Conservation (phyloP, 2,329 filamentous ascomycete genomes). For the Chaetomium sp. region DNA sequence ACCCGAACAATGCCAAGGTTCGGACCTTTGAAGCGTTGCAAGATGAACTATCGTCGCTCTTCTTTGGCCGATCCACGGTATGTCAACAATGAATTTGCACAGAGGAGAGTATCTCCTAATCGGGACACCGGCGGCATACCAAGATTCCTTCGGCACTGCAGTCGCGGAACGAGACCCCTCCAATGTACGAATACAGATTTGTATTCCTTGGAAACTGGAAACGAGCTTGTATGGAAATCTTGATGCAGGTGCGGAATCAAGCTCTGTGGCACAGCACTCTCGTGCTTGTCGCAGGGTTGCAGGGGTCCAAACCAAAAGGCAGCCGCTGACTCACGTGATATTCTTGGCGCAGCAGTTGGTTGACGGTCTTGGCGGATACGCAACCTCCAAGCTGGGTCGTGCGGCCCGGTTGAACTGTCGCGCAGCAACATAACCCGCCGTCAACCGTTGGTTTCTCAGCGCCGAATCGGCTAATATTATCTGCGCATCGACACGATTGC, state of each 20-base stretch:
- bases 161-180: not conserved
- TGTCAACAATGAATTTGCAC: not conserved
- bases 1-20: too few species aligned
- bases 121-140: not conserved
- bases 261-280: constrained; percentile 11
- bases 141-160: not conserved
- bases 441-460: constrained; percentile 5
- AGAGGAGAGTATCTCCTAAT: not conserved
- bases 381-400: constrained; percentile 20
- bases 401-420: constrained; percentile 8
- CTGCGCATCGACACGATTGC: constrained; percentile 11
- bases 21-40: not conserved
- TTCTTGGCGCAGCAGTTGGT: constrained; percentile 21
- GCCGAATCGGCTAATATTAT: not conserved
- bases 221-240: not conserved
- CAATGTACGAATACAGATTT: not conserved
- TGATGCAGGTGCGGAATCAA: not conserved
- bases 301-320: not conserved
- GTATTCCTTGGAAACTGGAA: not conserved
- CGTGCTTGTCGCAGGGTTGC: not conserved
- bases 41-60: not conserved
- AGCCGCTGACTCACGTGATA: constrained; percentile 19
- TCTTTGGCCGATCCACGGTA: not conserved
- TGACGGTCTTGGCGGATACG: constrained; percentile 18
- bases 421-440: constrained; percentile 17